phyloP scores from a whole-genome alignment of 2,329 filamentous ascomycete species.

The Apiospora rasikravindrae region DNA sequence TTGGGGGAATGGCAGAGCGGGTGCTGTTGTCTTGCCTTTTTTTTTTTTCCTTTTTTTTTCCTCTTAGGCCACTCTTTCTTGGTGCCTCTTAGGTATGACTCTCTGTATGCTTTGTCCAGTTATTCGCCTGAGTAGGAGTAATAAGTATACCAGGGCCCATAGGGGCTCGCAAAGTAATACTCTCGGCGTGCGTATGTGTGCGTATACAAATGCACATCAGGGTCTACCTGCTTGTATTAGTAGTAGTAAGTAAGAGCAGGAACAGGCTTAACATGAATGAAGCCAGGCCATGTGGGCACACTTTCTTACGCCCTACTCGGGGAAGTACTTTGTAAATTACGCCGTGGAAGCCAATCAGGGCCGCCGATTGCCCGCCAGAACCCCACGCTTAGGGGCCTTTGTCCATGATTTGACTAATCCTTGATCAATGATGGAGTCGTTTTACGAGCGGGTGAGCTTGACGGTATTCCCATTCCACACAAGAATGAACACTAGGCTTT shows the following conservation, averaged over 20 bases:
- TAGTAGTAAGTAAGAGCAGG: not conserved
- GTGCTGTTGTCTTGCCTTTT: not conserved
- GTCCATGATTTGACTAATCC: constrained; percentile 7
- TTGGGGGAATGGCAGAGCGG: not conserved
- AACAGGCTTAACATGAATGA: not conserved
- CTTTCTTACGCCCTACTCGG: not conserved
- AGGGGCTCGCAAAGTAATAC: not conserved
- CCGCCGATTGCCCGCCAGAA: not conserved
- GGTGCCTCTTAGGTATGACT: not conserved
- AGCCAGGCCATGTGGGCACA: not conserved
- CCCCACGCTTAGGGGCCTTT: constrained; percentile 8
- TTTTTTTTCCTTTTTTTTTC: not conserved
- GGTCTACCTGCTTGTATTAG: not conserved
- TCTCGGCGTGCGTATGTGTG: not conserved
- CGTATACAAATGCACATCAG: not conserved
- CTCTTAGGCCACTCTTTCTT: not conserved
- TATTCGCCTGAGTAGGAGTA: not conserved
- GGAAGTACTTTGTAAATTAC: not conserved
- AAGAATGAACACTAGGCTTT: not conserved
- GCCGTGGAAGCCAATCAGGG: not conserved
- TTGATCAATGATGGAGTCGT: constrained; percentile 15
- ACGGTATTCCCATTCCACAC: constrained; percentile 1
- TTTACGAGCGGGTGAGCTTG: not conserved
- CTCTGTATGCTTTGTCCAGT: not conserved
- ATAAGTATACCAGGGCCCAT: not conserved